Conservation (phyloP, 768 basidiomycete species). For the Termitomyces heimii region DNA sequence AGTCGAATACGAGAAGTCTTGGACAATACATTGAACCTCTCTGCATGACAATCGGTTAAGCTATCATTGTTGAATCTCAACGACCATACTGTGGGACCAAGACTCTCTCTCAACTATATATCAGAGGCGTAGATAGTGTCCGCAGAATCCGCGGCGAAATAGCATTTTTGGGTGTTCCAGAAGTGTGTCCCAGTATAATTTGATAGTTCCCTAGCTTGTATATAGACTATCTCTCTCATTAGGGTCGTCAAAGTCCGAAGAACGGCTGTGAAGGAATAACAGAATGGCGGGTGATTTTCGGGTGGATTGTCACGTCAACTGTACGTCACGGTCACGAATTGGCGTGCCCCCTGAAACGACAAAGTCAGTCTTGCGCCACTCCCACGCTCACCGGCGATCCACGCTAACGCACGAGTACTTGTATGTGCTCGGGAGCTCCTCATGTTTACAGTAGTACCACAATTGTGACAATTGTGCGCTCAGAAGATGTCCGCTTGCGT, state of each 20-base stretch:
- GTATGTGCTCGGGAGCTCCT: not conserved
- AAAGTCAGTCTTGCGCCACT: too few species aligned
- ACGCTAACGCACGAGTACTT: not conserved
- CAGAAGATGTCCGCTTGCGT: too few species aligned
- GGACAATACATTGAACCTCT: constrained; percentile 48
- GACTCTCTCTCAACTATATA: constrained; percentile 63
- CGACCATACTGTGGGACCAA: constrained; percentile 40
- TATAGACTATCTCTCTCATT: constrained; percentile 77
- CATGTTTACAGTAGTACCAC: too few species aligned
- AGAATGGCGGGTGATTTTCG: not conserved
- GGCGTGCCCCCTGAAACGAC: too few species aligned
- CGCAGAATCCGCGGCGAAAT: constrained; percentile 44
- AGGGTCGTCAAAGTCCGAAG: not conserved
- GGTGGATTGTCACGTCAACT: constrained; percentile 7
- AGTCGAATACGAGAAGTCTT: constrained; percentile 60
- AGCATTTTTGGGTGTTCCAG: constrained; percentile 77
- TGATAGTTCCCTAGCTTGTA: constrained; percentile 64
- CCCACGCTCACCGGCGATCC: not conserved
- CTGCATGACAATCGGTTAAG: constrained; percentile 21
- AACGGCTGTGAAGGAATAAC: not conserved
- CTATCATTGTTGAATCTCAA: not conserved
- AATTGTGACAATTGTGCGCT: too few species aligned
- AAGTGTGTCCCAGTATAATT: constrained; percentile 75
- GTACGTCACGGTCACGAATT: constrained; percentile 8
- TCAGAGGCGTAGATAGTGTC: constrained; percentile 41